A percentile compares a stretch with the other conserved stretches of the same genome.
Evolutionary conservation across 495 filamentous ascomycete genomes (phyloP).

Genomic region (Podospora australis): DNA sequence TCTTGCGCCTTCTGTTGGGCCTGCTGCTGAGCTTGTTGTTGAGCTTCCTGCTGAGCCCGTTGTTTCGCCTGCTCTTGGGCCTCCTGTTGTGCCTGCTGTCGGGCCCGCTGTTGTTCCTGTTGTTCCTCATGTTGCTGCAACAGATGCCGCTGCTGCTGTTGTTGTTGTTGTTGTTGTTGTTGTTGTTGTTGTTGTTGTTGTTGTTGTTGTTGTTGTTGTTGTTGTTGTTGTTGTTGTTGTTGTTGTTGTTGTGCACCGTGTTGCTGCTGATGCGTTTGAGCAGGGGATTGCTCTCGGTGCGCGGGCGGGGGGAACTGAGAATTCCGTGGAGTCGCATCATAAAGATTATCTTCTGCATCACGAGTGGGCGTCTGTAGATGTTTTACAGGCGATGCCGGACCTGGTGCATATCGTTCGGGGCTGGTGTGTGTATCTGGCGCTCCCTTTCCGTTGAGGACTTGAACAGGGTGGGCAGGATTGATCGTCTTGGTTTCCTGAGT

Average conservation of each 20-base stretch:
- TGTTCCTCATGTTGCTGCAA: too few species aligned
- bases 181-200: neutral
- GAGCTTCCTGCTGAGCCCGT: too few species aligned
- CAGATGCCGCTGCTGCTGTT: slow-evolving; percentile 2
- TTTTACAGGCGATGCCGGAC: neutral
- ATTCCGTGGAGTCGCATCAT: slow-evolving; percentile 38
- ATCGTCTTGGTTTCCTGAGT: neutral
- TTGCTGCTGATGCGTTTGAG: too few species aligned
- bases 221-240: neutral
- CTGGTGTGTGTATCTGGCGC: too few species aligned
- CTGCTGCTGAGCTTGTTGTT: too few species aligned
- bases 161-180: neutral
- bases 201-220: neutral
- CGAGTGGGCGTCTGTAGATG: slow-evolving; percentile 4
- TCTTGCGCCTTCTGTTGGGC: too few species aligned
- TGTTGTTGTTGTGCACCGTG: neutral
- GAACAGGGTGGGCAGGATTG: neutral
- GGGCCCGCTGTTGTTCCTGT: too few species aligned
- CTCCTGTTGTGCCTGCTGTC: too few species aligned
- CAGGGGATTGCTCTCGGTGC: neutral
- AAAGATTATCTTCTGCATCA: slow-evolving; percentile 34
- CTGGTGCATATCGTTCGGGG: neutral
- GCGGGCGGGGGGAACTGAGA: slow-evolving; percentile 6
- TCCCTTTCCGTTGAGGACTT: too few species aligned
- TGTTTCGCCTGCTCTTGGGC: too few species aligned